phyloP scores from a whole-genome alignment of 345 rosid genomes.

The Boechera stricta region DNA sequence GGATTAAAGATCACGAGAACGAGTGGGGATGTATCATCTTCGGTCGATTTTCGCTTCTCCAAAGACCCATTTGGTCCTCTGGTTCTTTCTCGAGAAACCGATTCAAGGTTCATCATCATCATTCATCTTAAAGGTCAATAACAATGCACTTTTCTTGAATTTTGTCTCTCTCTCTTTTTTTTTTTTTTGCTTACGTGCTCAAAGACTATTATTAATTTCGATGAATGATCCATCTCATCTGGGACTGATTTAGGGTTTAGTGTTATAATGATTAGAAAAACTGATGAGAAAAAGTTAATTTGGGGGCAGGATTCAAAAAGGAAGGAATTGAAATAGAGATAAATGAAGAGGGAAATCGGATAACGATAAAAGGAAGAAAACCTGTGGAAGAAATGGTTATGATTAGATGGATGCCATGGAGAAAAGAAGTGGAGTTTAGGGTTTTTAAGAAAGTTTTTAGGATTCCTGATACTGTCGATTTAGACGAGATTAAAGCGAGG shows the following conservation, averaged over 20 bases:
- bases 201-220: background rate
- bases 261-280: background rate
- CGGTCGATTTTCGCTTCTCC: constrained; percentile 52
- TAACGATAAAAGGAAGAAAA: constrained; percentile 62
- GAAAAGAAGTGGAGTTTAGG: constrained; percentile 61
- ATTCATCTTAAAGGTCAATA: constrained; percentile 70
- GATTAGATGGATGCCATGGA: constrained; percentile 65
- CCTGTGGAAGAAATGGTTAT: constrained; percentile 74
- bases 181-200: background rate
- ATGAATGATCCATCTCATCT: background rate
- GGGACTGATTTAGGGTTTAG: constrained; percentile 8
- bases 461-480: constrained; percentile 62
- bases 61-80: constrained; percentile 62
- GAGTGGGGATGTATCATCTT: constrained; percentile 65
- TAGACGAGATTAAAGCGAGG: constrained; percentile 72
- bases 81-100: constrained; percentile 75
- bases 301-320: constrained; percentile 61
- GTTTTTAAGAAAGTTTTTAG: constrained; percentile 60
- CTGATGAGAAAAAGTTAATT: background rate
- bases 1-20: constrained; percentile 74
- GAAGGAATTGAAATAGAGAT: constrained; percentile 69
- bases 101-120: constrained; percentile 65
- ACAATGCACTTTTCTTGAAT: background rate
- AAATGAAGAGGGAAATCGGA: constrained; percentile 64
- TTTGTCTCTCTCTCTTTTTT: background rate